phyloP scores from a whole-genome alignment of 805 yeast genomes.

The Candida hungchunana region DNA sequence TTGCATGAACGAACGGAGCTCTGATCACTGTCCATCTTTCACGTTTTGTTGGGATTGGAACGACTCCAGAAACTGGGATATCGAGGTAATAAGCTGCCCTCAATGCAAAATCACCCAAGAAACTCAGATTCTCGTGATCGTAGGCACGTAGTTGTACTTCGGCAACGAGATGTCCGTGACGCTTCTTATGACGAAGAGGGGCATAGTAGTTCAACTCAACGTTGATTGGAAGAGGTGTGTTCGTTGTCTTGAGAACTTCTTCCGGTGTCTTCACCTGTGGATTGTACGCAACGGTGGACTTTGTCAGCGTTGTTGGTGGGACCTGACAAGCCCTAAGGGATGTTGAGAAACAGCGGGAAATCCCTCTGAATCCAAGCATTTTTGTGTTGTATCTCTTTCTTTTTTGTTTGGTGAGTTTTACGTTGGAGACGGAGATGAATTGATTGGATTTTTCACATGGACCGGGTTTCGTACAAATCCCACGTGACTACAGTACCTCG shows the following conservation, averaged over 20 bases:
- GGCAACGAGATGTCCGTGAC: slow-evolving; percentile 76
- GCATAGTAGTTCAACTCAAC: slow-evolving; percentile 79
- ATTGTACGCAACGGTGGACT: slow-evolving; percentile 26
- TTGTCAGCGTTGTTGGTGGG: slow-evolving; percentile 6
- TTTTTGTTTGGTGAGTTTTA: too few species aligned
- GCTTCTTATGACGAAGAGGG: slow-evolving; percentile 64
- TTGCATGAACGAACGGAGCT: slow-evolving; percentile 92
- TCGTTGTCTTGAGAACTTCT: slow-evolving; percentile 29
- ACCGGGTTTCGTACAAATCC: too few species aligned
- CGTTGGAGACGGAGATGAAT: too few species aligned
- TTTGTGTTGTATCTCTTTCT: too few species aligned
- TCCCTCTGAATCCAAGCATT: slow-evolving; percentile 9
- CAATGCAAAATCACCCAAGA: slow-evolving; percentile 79
- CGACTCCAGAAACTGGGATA: slow-evolving; percentile 77
- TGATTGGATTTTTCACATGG: too few species aligned
- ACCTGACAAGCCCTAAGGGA: too few species aligned
- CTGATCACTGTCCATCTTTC: slow-evolving; percentile 92
- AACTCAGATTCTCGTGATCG: slow-evolving; percentile 63
- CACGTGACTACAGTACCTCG: too few species aligned
- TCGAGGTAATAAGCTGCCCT: slow-evolving; percentile 90
- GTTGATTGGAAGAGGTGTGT: slow-evolving; percentile 73
- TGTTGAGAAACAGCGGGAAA: too few species aligned
- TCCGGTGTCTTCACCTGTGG: slow-evolving; percentile 36
- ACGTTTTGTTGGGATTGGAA: slow-evolving; percentile 61
- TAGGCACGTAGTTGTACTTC: slow-evolving; percentile 69